Conservation (phyloP, 2,329 filamentous ascomycete species). For the Pseudogymnoascus sp. region DNA sequence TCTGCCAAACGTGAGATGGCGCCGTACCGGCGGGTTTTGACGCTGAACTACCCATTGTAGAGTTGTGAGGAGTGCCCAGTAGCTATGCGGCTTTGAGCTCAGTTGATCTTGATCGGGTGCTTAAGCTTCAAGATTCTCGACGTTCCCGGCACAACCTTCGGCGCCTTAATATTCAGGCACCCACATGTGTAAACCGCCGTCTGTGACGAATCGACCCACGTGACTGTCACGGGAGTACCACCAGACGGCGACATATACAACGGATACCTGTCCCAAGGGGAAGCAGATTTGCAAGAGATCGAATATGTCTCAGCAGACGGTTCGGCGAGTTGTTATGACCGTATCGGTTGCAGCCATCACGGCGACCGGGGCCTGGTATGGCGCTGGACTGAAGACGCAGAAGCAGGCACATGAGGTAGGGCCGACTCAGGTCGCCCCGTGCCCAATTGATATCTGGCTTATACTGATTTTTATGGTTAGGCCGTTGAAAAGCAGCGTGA, state of each 20-base stretch:
- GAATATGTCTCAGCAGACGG: conserved; percentile 21
- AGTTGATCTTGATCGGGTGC: conserved; percentile 4
- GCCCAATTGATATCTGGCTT: not conserved
- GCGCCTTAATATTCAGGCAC: not conserved
- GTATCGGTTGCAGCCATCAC: conserved; percentile 47
- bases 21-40: conserved; percentile 10
- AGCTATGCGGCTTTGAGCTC: conserved; percentile 9
- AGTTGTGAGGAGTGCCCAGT: conserved; percentile 10
- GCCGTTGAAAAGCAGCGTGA: conserved; percentile 38
- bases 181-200: not conserved
- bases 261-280: not conserved
- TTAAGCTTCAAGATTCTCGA: conserved; percentile 7
- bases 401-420: conserved; percentile 44
- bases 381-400: conserved; percentile 48
- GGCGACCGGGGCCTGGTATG: conserved; percentile 49
- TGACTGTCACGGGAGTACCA: not conserved
- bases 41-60: conserved; percentile 11
- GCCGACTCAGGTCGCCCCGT: not conserved
- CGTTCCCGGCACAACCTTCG: not conserved
- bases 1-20: conserved; percentile 13
- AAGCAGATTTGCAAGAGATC: not conserved
- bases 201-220: not conserved
- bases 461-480: conserved; percentile 25
- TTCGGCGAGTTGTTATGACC: conserved; percentile 45
- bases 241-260: not conserved